These are phyloP conservation scores for Plasmodium malariae DNA, from an alignment of 169 alveolate genomes.

Conservation along the genomic window DNA sequence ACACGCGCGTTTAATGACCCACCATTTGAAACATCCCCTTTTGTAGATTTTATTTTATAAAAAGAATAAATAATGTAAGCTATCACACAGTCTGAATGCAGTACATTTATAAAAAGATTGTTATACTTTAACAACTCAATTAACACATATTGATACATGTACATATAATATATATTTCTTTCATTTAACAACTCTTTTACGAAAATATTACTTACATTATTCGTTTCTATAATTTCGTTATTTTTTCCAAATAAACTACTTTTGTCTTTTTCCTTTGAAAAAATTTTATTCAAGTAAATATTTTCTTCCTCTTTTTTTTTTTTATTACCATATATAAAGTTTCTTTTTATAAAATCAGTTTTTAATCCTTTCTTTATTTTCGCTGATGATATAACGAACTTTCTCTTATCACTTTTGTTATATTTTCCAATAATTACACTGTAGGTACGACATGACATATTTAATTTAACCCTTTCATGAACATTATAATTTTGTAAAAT, in stretches of 20 bases:
- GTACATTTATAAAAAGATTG: slow-evolving; percentile 24
- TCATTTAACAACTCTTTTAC: slow-evolving; percentile 19
- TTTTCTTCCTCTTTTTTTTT: neutral
- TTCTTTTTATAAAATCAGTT: neutral
- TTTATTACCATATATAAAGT: neutral
- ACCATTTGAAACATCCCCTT: neutral
- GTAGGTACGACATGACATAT: neutral
- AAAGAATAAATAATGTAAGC: slow-evolving; percentile 58
- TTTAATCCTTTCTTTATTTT: neutral
- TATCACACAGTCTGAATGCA: slow-evolving; percentile 52
- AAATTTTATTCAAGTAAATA: slow-evolving; percentile 44
- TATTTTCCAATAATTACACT: slow-evolving; percentile 32
- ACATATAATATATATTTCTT: slow-evolving; percentile 19
- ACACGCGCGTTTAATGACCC: too few species aligned
- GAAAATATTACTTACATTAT: slow-evolving; percentile 26
- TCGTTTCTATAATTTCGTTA: slow-evolving; percentile 35
- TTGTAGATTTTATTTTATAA: slow-evolving; percentile 32
- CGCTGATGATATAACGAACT: slow-evolving; percentile 29
- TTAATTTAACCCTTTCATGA: slow-evolving; percentile 8
- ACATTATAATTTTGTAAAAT: neutral
- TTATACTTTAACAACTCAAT: slow-evolving; percentile 49
- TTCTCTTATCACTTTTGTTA: slow-evolving; percentile 71
- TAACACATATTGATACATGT: slow-evolving; percentile 55
- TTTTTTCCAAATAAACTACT: neutral
- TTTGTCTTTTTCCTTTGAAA: slow-evolving; percentile 12